Evolutionary conservation across 2,329 filamentous ascomycete species (phyloP).

Genomic region (Pseudogymnoascus sp.): DNA sequence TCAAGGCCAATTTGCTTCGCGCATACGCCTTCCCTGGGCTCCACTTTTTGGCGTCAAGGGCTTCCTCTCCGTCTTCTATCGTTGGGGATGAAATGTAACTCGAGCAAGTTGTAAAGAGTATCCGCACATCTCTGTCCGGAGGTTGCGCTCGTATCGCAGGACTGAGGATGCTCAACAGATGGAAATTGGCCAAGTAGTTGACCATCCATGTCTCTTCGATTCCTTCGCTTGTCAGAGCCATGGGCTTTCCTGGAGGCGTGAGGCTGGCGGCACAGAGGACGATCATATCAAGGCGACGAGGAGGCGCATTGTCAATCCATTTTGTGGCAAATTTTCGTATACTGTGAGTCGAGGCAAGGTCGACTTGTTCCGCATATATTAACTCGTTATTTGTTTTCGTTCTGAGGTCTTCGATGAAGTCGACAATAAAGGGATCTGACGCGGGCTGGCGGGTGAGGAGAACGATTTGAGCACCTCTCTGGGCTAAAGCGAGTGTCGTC

Average conservation of each 20-base stretch:
- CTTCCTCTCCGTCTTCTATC: constrained; percentile 42
- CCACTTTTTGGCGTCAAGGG: constrained; percentile 43
- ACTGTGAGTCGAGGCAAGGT: constrained; percentile 80
- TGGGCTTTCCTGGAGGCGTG: constrained; percentile 57
- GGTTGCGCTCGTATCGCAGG: constrained; percentile 87
- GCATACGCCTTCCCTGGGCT: constrained; percentile 53
- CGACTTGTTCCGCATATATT: constrained; percentile 92
- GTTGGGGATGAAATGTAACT: constrained; percentile 76
- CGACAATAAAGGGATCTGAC: constrained; percentile 79
- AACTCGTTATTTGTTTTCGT: constrained; percentile 69
- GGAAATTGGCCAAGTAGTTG: constrained; percentile 94
- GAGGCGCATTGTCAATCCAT: constrained; percentile 94
- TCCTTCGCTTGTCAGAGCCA: constrained; percentile 63
- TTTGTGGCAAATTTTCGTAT: constrained; percentile 90
- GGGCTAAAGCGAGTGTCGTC: constrained; percentile 65
- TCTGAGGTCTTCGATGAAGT: constrained; percentile 86
- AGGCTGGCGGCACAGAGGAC: constrained; percentile 77
- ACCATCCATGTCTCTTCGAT: constrained; percentile 88
- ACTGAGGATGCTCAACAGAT: constrained; percentile 82
- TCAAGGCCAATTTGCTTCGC: constrained; percentile 68
- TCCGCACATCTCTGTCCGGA: constrained; percentile 82
- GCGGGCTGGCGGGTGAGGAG: constrained; percentile 78
- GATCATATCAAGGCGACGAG: constrained; percentile 81
- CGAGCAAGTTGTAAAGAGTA: constrained; percentile 80
- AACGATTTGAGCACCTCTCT: constrained; percentile 80